Evolutionary conservation across 2,329 filamentous ascomycete genomes (phyloP), one percentile per base, ranked within the genome.

Genomic region (Xylaria digitata): DNA sequence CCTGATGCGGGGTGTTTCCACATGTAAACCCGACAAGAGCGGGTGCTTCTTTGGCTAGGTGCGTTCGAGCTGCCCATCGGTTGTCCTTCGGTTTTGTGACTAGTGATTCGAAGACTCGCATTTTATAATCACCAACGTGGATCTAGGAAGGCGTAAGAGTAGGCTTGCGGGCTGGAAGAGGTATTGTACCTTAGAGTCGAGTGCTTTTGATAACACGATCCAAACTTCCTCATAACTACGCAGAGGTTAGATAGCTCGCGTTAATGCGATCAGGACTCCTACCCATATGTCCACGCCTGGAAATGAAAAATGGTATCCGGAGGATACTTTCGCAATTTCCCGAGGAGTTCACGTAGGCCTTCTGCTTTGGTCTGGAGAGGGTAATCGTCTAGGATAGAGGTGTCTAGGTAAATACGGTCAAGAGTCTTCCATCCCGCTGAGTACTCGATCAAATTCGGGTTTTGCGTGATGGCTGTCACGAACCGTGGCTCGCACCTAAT

Each of bases 391-490:
- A 80, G 78, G 61, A 94, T 94, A 0, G 93, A 97, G 0, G 94
- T 97, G 75, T 98, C 95, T 0, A 98, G 86, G 72, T 97, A 97
- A 2, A 98, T 87, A 55, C 87, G 93, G 75, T 97, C 91, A 1
- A 98, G 82, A 0, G 79, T 85, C 73, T 89, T 92, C 26, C 88
- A 77, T 0, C 90, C 88, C 6, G 83, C 80, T 0, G 89, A 86
- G 73, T 95, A 97, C 62, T 94, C 91, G 6, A 96, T 80, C 21
- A 97, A 80, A 19, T 87, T 79, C 0, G 94, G 94, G 69, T 91
- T 90, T 56, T 92, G 86, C 0, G 86, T 82, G 21, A 97, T 80
- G 1, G 87, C 84, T 70, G 92, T 90, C 8, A 97, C 89, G 85
- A 93, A 96, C 92, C 93, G 97, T 4, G 87, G 84, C 74, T 98